Evolutionary conservation across 1,284 basidiomycete genomes (phyloP).

Genomic region (Trametes versicolor): DNA sequence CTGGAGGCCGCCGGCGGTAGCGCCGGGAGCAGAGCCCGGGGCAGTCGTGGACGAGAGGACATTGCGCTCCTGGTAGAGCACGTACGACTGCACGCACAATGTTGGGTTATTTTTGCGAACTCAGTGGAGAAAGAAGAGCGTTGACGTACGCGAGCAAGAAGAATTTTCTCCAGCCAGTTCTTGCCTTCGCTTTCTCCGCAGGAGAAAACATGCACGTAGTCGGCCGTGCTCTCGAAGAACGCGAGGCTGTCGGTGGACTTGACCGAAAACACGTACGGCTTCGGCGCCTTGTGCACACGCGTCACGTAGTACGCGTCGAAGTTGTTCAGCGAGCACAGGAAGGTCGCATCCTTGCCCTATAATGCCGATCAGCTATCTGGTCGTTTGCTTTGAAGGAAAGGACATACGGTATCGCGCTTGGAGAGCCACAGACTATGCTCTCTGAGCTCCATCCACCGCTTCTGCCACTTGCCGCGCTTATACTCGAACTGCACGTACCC

Average conservation of each 20-base stretch:
- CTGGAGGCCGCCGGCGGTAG: conserved; percentile 45
- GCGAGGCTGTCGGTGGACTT: conserved; percentile 89
- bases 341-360: conserved; percentile 84
- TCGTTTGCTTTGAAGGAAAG: too few species aligned
- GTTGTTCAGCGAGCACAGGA: conserved; percentile 83
- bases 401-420: conserved; percentile 72
- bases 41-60: conserved; percentile 59
- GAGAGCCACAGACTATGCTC: conserved; percentile 87
- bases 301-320: conserved; percentile 88
- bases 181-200: conserved; percentile 77
- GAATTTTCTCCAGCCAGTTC: conserved; percentile 75
- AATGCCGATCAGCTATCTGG: not conserved
- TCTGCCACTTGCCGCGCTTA: conserved; percentile 93
- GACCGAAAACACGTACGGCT: conserved; percentile 82
- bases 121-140: not conserved
- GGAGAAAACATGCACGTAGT: conserved; percentile 87
- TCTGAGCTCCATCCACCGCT: conserved; percentile 85
- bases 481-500: conserved; percentile 87
- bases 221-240: conserved; percentile 85
- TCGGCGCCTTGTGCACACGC: conserved; percentile 77
- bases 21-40: conserved; percentile 5
- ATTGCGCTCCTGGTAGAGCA: conserved; percentile 79
- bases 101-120: conserved; percentile 21
- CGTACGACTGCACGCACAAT: conserved; percentile 67
- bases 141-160: conserved; percentile 76